phyloP scores from a whole-genome alignment of 2,329 filamentous ascomycete species.

The Aspergillus tamarii region DNA sequence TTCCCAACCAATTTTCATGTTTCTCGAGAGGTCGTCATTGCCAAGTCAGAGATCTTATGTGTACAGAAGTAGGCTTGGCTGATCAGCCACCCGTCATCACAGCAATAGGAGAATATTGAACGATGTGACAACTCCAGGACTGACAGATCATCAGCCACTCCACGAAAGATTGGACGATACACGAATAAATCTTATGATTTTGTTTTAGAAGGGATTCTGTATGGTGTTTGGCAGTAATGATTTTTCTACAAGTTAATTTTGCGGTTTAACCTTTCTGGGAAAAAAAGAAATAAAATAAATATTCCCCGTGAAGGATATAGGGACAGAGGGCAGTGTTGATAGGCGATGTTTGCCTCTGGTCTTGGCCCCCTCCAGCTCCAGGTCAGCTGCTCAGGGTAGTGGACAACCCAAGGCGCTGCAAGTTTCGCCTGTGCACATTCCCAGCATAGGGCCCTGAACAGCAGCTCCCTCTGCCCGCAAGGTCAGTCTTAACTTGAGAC shows the following conservation, averaged over 20 bases:
- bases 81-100: slow-evolving; percentile 20
- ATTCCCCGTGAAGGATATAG: neutral
- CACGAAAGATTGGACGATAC: neutral
- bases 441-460: neutral
- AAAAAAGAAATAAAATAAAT: neutral
- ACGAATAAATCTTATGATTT: neutral
- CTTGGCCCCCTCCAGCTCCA: slow-evolving; percentile 13
- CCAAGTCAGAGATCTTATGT: slow-evolving; percentile 8
- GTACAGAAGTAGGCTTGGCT: slow-evolving; percentile 17
- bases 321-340: neutral
- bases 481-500: slow-evolving; percentile 7
- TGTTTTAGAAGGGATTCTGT: neutral
- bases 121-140: slow-evolving; percentile 21
- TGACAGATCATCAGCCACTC: slow-evolving; percentile 22
- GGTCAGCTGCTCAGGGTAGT: slow-evolving; percentile 17
- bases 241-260: neutral
- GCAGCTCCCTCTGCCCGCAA: neutral
- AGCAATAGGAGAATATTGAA: slow-evolving; percentile 22
- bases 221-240: neutral
- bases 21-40: neutral
- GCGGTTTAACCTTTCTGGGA: neutral
- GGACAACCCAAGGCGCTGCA: neutral
- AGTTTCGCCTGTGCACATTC: neutral
- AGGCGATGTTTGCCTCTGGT: slow-evolving; percentile 9
- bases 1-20: neutral